Evolutionary conservation across 2,329 filamentous ascomycete genomes (phyloP).

Genomic region (Monosporascus cannonballus): DNA sequence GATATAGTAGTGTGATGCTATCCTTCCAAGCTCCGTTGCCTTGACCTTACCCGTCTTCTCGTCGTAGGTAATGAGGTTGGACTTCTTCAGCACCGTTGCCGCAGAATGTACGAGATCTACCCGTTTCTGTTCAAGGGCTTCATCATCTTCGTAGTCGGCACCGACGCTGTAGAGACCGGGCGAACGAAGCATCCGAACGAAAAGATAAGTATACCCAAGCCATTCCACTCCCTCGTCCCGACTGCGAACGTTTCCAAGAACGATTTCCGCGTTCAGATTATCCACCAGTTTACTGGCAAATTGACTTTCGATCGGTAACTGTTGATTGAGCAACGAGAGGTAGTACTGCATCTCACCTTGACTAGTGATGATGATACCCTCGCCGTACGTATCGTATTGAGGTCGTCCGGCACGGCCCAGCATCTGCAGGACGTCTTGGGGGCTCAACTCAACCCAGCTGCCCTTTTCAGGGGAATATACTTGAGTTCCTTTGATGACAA

Average conservation of each 20-base stretch:
- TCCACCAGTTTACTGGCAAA: slow-evolving; percentile 89
- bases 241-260: slow-evolving; percentile 84
- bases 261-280: slow-evolving; percentile 93
- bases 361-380: slow-evolving; percentile 97
- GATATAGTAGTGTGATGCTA: slow-evolving; percentile 98
- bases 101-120: slow-evolving; percentile 97
- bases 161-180: slow-evolving; percentile 94
- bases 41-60: slow-evolving; percentile 86
- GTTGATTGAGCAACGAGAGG: slow-evolving; percentile 91
- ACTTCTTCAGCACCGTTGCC: slow-evolving; percentile 78
- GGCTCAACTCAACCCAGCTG: slow-evolving; percentile 95
- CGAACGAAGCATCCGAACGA: slow-evolving; percentile 93
- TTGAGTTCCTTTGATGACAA: slow-evolving; percentile 98
- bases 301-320: slow-evolving; percentile 95
- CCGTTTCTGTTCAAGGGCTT: slow-evolving; percentile 86
- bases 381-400: slow-evolving; percentile 95
- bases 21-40: slow-evolving; percentile 87
- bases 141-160: slow-evolving; percentile 90
- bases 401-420: slow-evolving; percentile 92
- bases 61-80: slow-evolving; percentile 89
- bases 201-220: slow-evolving; percentile 97
- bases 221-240: slow-evolving; percentile 98
- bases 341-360: slow-evolving; percentile 96
- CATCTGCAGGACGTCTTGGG: slow-evolving; percentile 98
- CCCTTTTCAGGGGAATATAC: slow-evolving; percentile 98